Base-by-base conservation (phyloP, 2,329 filamentous ascomycete genomes). In the Trichoderma sp. region DNA sequence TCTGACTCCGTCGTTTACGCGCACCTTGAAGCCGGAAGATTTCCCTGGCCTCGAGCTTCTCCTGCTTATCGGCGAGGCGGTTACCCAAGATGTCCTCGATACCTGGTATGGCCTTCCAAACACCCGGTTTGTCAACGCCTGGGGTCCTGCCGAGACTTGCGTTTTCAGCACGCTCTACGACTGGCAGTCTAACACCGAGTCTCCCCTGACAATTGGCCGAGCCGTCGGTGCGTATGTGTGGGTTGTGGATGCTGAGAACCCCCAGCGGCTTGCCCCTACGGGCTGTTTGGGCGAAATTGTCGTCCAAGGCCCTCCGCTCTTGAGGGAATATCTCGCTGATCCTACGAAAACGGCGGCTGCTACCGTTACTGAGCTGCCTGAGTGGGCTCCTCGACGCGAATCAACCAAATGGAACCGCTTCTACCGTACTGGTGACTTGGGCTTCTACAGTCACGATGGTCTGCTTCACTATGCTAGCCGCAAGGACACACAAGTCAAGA, bases 401-500 rank as follows among this genome's bases (percentile, higher is more conserved):
- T 51, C 39, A 19, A 1, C 21, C 6, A 15, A 3, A 5, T 78
- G 9, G 61, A 30, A 5, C 19, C 61, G 58, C 17, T 51, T 56
- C 3, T 84, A 83, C 68, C 79, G 78, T 56, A 82, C 82, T 2
- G 82, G 82, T 5, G 82, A 84, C 64, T 72, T 83, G 15, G 81
- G 74, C 0, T 72, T 72, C 34, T 81, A 81, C 30, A 71, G 77
- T 24, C 69, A 72, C 0, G 75, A 81, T 58, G 78, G 79, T 0
- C 71, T 71, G 12, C 71, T 84, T 12, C 68, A 75, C 0, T 83
- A 78, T 63, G 68, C 82, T 45, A 83, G 82, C 47, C 77, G 85
- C 14, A 85, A 83, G 67, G 85, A 88, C 68, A 78, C 78, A 0
- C 85, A 87, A 69, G 79, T 86, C 54, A 88, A 88, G 72, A 73